Conservation (phyloP, 2,329 filamentous ascomycete species). For the Cercospora zeina region DNA sequence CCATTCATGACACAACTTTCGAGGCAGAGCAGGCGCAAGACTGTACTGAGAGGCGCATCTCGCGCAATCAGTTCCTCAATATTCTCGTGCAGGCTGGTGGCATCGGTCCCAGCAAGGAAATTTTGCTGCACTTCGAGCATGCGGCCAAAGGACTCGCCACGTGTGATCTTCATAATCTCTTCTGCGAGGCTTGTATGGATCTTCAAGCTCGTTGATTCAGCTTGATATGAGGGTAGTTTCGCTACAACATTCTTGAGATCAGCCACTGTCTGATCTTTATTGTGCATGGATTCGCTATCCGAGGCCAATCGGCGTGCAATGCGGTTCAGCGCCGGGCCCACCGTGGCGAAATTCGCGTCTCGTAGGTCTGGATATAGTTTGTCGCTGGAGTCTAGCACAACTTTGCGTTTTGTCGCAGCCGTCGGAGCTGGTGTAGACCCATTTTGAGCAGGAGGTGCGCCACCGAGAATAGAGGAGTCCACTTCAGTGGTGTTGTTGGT, state of each 20-base stretch:
- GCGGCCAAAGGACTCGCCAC: constrained; percentile 83
- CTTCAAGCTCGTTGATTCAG: constrained; percentile 89
- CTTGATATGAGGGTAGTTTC: constrained; percentile 86
- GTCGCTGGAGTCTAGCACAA: constrained; percentile 85
- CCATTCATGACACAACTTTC: constrained; percentile 90
- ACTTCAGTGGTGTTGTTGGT: constrained; percentile 91
- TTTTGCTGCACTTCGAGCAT: constrained; percentile 94
- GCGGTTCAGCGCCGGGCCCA: constrained; percentile 84
- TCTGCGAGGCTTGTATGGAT: constrained; percentile 89
- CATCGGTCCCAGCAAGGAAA: constrained; percentile 84
- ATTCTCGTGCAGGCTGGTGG: constrained; percentile 81
- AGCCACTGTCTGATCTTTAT: constrained; percentile 77
- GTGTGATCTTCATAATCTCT: constrained; percentile 91
- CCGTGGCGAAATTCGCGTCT: constrained; percentile 92
- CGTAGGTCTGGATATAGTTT: constrained; percentile 83
- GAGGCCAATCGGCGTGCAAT: constrained; percentile 81
- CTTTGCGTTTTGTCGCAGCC: constrained; percentile 73
- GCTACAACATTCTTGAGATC: constrained; percentile 95
- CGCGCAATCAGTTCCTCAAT: constrained; percentile 95
- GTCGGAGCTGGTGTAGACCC: constrained; percentile 47
- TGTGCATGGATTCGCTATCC: constrained; percentile 84
- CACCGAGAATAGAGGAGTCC: constrained; percentile 83
- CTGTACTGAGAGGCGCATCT: constrained; percentile 74
- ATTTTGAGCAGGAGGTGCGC: constrained; percentile 57
- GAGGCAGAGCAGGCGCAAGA: constrained; percentile 82